Conservation (phyloP, 176 grass and related monocot genomes). For the Carex littledalei region DNA sequence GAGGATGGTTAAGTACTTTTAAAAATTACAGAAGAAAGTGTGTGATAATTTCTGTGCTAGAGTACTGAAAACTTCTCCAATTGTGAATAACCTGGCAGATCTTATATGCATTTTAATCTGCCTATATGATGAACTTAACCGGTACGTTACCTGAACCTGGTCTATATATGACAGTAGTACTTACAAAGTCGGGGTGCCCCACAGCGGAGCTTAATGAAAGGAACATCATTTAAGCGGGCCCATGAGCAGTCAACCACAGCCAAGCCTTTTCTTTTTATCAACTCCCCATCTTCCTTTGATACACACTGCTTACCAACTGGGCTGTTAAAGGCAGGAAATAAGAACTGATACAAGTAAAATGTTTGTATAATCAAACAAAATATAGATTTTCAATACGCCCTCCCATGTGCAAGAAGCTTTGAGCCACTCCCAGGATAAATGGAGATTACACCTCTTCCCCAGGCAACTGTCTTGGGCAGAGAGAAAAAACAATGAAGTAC, state of each 20-base stretch:
- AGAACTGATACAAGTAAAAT: not conserved
- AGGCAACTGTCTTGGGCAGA: not conserved
- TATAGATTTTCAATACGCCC: not conserved
- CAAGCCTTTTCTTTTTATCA: conserved; percentile 81
- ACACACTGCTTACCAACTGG: conserved; percentile 91
- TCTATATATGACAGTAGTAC: conserved; percentile 3
- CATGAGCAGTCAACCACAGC: conserved; percentile 97
- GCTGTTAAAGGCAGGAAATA: conserved; percentile 26
- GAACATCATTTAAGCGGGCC: conserved; percentile 92
- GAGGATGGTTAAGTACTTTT: not conserved
- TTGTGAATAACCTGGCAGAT: not conserved
- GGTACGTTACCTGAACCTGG: not conserved
- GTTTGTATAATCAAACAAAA: not conserved
- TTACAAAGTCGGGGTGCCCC: conserved; percentile 91
- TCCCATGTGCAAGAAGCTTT: not conserved
- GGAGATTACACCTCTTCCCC: not conserved
- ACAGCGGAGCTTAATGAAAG: conserved; percentile 90
- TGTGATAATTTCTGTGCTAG: not conserved
- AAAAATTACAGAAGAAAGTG: not conserved
- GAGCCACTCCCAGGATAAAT: not conserved
- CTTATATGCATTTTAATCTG: not conserved
- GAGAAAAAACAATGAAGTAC: too few species aligned
- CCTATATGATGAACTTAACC: not conserved
- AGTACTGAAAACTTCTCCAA: not conserved
- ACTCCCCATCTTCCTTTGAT: conserved; percentile 71